A percentile compares a stretch with the other conserved stretches of the same genome.
Conservation (phyloP, 306 rosid genomes). For the Herpetospermum pedunculosum region DNA sequence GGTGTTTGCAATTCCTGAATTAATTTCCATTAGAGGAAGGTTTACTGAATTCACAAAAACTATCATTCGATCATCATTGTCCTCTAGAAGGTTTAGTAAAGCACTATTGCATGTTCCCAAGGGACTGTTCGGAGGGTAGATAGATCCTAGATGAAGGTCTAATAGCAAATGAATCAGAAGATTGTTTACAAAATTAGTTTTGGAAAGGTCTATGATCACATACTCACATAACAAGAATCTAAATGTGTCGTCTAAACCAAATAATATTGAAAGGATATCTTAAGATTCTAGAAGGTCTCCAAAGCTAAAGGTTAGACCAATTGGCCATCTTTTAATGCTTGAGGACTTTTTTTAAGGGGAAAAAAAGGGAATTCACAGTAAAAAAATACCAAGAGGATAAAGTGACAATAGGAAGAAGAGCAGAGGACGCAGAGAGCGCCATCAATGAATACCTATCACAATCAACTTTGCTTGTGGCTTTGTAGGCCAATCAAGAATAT, state of each 20-base stretch:
- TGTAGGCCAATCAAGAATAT: conserved; percentile 98
- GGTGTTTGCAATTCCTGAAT: conserved; percentile 91
- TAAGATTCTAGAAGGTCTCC: not conserved
- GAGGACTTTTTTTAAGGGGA: not conserved
- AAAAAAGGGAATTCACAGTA: not conserved
- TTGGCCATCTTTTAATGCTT: not conserved
- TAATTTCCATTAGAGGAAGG: not conserved
- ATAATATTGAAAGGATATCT: not conserved
- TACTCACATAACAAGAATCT: not conserved
- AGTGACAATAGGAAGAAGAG: not conserved
- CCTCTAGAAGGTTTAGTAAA: not conserved
- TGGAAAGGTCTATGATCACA: not conserved
- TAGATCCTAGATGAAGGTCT: not conserved
- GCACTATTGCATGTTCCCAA: not conserved
- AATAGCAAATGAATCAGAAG: too few relatives aligned
- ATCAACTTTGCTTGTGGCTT: conserved; percentile 77
- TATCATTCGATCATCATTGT: not conserved
- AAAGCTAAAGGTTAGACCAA: not conserved
- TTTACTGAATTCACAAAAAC: not conserved
- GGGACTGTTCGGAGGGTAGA: not conserved
- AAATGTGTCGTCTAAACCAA: not conserved
- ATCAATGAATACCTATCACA: conserved; percentile 51
- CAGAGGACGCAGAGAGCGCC: not conserved
- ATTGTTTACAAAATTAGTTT: too few relatives aligned
- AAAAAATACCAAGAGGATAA: not conserved